Base-by-base conservation (phyloP, 2,329 filamentous ascomycete genomes). In the Fusarium sulawesiense region DNA sequence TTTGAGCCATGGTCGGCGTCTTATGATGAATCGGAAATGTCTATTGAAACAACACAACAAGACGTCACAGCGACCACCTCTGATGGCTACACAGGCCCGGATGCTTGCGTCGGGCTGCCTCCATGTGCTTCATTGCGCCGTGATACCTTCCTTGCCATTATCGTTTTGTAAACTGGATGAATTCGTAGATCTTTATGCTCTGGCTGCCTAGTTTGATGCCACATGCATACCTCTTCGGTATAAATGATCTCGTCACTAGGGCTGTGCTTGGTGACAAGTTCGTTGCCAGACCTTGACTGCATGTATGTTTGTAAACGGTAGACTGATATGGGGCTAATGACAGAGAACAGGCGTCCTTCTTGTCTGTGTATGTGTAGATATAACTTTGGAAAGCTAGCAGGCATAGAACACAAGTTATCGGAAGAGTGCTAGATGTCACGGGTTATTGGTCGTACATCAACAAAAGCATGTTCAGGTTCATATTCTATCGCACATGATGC, bases 1-100 rank as follows among this genome's bases (percentile, higher is more conserved):
- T 75, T 75, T 75, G 73, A 74, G 73, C 73, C 73, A 73, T 71
- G 70, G 73, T 71, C 70, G 70, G 73, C 72, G 71, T 73, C 73
- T 75, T 68, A 68, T 75, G 73, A 75, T 74, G 73, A 75, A 75
- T 75, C 73, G 60, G 62, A 75, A 67, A 75, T 73, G 72, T 70
- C 65, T 73, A 70, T 74, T 75, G 68, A 75, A 64, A 71, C 70
- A 56, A 70, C 49, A 64, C 66, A 56, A 63, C 70, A 68, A 62
- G 46, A 60, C 72, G 71, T 53, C 32, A 21, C 34, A 53, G 20
- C 12, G 21, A 62, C 57, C 57, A 73, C 60, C 49, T 61, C 29
- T 47, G 44, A 55, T 45, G 44, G 50, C 53, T 47, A 53, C 56
- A 68, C 51, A 55, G 49, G 40, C 21, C 44, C 32, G 12, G 53